Evolutionary conservation across 2,329 filamentous ascomycete species (phyloP).

Genomic region (Aspergillus luchuensis): DNA sequence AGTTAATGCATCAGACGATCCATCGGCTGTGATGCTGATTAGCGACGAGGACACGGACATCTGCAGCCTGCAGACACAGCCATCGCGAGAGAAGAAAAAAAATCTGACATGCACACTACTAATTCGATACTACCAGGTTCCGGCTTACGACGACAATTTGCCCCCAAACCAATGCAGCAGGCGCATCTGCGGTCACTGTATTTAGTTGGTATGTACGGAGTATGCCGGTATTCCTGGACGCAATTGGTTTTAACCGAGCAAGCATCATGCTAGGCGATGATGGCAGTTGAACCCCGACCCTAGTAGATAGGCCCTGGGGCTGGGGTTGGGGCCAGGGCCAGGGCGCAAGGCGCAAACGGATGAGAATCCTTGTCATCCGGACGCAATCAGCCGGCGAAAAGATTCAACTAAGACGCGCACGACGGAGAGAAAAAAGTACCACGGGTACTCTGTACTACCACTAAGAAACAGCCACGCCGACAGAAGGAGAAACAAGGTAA

Average conservation of each 20-base stretch:
- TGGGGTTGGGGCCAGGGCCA: neutral
- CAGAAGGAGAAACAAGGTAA: neutral
- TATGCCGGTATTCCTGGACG: neutral
- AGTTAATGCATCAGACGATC: neutral
- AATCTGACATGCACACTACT: neutral
- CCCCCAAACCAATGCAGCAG: neutral
- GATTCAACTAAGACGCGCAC: too few relatives aligned
- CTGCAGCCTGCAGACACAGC: neutral
- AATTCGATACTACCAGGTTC: neutral
- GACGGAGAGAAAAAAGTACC: neutral
- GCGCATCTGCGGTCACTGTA: neutral
- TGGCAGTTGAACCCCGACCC: too few relatives aligned
- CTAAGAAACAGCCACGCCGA: neutral
- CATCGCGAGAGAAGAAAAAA: neutral
- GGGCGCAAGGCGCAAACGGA: neutral
- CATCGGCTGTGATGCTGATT: neutral
- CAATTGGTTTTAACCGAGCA: neutral
- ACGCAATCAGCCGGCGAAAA: neutral
- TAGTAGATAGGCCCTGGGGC: too few relatives aligned
- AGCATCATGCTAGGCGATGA: neutral
- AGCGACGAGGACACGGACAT: neutral
- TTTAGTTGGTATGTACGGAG: neutral
- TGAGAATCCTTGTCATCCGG: neutral
- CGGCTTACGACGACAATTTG: neutral
- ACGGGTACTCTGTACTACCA: neutral